These are phyloP conservation scores for Solanum sejunctum DNA, from an alignment of 257 asterid genomes.

Conservation along the genomic window DNA sequence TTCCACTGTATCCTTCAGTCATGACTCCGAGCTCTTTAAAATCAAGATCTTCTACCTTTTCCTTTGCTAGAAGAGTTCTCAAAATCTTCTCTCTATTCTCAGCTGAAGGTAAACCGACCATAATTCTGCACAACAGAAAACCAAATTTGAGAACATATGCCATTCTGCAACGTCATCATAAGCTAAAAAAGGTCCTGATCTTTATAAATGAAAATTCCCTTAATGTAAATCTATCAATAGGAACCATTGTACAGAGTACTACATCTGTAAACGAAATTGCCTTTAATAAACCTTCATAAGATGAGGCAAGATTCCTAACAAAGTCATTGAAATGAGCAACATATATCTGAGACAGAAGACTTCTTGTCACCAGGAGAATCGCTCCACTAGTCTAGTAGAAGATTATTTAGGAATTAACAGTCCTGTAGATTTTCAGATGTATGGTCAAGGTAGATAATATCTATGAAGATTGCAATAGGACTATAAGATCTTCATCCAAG, in stretches of 20 bases:
- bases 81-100: conserved; percentile 87
- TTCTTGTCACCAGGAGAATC: neutral
- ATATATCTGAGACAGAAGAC: neutral
- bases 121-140: conserved; percentile 50
- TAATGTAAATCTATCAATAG: neutral
- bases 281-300: neutral
- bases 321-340: neutral
- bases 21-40: conserved; percentile 70
- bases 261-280: neutral
- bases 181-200: neutral
- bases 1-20: conserved; percentile 95
- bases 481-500: neutral
- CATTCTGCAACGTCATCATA: neutral
- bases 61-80: conserved; percentile 75
- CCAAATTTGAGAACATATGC: conserved; percentile 2
- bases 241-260: neutral
- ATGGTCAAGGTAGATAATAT: neutral
- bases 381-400: neutral
- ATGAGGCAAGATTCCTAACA: neutral
- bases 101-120: conserved; percentile 85
- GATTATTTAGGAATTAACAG: neutral
- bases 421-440: neutral
- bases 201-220: neutral
- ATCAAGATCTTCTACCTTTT: conserved; percentile 61
- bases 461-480: neutral